Base-by-base conservation (phyloP, 2,329 filamentous ascomycete species). In the Salinomyces thailandicus region DNA sequence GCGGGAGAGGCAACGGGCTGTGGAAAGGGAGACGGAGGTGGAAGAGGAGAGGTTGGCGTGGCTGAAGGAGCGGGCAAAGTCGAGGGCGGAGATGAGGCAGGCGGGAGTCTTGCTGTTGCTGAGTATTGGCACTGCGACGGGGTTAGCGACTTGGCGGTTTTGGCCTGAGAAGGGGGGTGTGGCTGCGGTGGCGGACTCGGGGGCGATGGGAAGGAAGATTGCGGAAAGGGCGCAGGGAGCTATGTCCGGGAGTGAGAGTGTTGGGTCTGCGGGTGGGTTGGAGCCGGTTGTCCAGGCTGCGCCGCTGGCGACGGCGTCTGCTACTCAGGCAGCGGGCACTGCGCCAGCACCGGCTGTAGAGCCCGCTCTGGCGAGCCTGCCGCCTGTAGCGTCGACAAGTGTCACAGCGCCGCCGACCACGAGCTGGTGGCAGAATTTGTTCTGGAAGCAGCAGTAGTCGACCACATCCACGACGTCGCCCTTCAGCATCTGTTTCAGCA, bases 101-200 rank as follows among this genome's bases (percentile, higher is more conserved):
- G 49, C 50, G 18, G 47, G 45, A 2, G 32, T 41, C 4, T 35
- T 39, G 31, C 45, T 52, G 28, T 12, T 53, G 19, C 16, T 42
- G 4, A 38, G 29, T 4, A 42, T 53, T 4, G 47, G 36, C 3
- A 38, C 37, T 2, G 49, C 50, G 5, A 50, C 47, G 3, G 47
- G 37, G 4, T 18, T 52, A 31, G 48, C 41, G 12, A 47, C 44
- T 31, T 52, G 46, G 42, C 36, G 43, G n/a, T 50, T 52, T 15
- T 51, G 50, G 51, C 48, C 50, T 18, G 29, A 41, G 35, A 17
- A 32, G 29, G 30, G 12, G 7, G 18, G 9, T 5, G 13, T 8
- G n/a, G 18, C 11, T 5, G 13, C 9, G n/a, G 13, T 13, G 15
- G 36, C 30, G 24, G 49, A 51, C 20, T 42, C 42, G 3, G 46